Evolutionary conservation across 192 early-diverging fungal genomes (phyloP).

Genomic region (Rhizoclosmatium globosum): DNA sequence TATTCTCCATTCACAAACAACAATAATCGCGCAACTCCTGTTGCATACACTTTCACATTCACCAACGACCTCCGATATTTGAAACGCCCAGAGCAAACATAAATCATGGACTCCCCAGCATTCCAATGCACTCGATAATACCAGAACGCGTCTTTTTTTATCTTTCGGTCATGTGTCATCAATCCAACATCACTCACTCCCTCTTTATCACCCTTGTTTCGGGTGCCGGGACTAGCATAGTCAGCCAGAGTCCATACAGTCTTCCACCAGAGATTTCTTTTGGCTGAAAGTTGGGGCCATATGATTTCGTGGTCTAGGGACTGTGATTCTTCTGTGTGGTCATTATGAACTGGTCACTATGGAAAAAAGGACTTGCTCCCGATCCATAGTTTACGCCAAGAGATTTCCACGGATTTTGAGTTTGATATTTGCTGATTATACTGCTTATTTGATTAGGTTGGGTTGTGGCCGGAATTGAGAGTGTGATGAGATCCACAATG

Average conservation of each 20-base stretch:
- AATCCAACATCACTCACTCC: conserved; percentile 26
- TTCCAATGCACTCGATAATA: conserved; percentile 23
- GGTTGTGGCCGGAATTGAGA: background rate
- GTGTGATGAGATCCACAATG: conserved; percentile 5
- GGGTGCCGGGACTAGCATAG: background rate
- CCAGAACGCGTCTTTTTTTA: conserved; percentile 30
- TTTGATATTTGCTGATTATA: conserved; percentile 2
- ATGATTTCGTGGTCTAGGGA: conserved; percentile 1
- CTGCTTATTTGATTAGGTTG: conserved; percentile 1
- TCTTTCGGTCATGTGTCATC: conserved; percentile 12
- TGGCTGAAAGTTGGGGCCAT: conserved; percentile 17
- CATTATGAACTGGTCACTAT: conserved; percentile 23
- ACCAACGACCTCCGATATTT: conserved; percentile 13
- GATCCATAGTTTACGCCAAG: conserved; percentile 17
- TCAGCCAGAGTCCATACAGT: conserved; percentile 29
- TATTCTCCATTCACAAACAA: conserved; percentile 25
- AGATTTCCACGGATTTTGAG: background rate
- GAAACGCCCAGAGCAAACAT: background rate
- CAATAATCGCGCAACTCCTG: background rate
- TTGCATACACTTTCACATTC: conserved; percentile 30
- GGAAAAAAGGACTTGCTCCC: conserved; percentile 22
- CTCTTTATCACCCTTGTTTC: background rate
- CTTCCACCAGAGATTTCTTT: conserved; percentile 26
- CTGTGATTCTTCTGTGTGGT: conserved; percentile 35
- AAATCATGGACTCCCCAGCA: conserved; percentile 1